Evolutionary conservation across 2,329 filamentous ascomycete genomes (phyloP), one percentile per base, ranked within the genome.

Genomic region (Atkinsonella texensis): DNA sequence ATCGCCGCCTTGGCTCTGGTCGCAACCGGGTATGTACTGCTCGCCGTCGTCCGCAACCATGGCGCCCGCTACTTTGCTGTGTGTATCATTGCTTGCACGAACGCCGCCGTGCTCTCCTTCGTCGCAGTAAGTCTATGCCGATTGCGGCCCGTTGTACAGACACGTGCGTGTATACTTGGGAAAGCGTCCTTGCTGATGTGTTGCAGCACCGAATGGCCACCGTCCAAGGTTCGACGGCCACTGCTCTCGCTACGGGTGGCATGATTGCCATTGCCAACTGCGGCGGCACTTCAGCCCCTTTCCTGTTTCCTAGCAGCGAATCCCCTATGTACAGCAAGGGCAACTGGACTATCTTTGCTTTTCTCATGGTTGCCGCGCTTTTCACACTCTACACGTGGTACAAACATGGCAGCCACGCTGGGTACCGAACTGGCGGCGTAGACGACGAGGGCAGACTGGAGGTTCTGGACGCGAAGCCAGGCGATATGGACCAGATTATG

Each of bases 221-320:
- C 0, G 63, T 65, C 6, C 57, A 57, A 51, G 63, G 63, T 8
- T 65, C 63, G 20, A 65, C 62, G 5, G 63, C 63, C 2, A 65
- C 63, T 0, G 63, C 63, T 2, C 56, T 67, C 35, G 65, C 63
- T 2, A 65, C 63, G 3, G 65, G 61, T 2, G 65, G 65, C 28
- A 66, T 66, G 62, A 64, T 67, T 28, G 57, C 65, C 52, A 63
- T 67, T 28, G 60, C 63, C 46, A 67, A 67, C 56, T 61, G 56
- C 1, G 65, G 65, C 23, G 65, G 65, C 7, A 65, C 67, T 47
- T 57, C 65, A 10, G 63, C 64, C 0, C 62, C 65, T 6, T 67
- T 67, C 56, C 55, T 65, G 15, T 67, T 67, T 57, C 63, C 63
- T 3, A 54, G 60, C 50, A 55, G 40, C 53, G 61, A 60, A 15